Evolutionary conservation across 805 yeast species (phyloP).

Genomic region (Nakazawaea molendinolei): DNA sequence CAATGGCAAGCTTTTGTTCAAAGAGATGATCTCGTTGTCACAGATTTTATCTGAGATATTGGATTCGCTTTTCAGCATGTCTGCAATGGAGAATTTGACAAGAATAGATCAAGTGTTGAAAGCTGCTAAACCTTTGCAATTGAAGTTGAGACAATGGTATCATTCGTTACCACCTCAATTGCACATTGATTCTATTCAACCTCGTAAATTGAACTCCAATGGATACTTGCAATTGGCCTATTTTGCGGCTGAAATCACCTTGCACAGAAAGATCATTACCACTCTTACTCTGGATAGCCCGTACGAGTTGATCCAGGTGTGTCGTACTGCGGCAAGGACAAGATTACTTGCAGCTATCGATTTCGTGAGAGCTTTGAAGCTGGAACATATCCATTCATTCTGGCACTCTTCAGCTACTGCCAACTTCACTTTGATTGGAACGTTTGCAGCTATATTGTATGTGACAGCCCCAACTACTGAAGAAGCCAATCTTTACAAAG

Average conservation of each 20-base stretch:
- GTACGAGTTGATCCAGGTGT: conserved; percentile 52
- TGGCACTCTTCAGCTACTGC: conserved; percentile 84
- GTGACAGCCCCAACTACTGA: conserved; percentile 57
- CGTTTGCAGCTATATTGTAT: conserved; percentile 77
- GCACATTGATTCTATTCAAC: conserved; percentile 55
- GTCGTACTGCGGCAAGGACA: conserved; percentile 81
- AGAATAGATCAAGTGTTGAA: conserved; percentile 64
- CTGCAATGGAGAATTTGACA: conserved; percentile 48
- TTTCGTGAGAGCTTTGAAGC: conserved; percentile 65
- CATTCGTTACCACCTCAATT: conserved; percentile 60
- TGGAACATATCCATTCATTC: conserved; percentile 80
- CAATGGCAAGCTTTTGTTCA: conserved; percentile 63
- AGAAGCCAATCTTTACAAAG: conserved; percentile 59
- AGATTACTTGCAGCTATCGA: conserved; percentile 78
- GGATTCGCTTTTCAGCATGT: conserved; percentile 65
- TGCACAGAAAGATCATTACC: conserved; percentile 72
- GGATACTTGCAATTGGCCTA: conserved; percentile 80
- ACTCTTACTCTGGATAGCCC: conserved; percentile 40
- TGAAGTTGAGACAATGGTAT: conserved; percentile 68
- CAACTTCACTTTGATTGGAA: conserved; percentile 76
- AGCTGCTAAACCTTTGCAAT: conserved; percentile 75
- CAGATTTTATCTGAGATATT: conserved; percentile 66
- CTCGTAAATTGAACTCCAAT: conserved; percentile 61
- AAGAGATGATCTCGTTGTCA: conserved; percentile 58
- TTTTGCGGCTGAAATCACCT: conserved; percentile 81